Evolutionary conservation across 2,329 filamentous ascomycete species (phyloP).

Genomic region (Ceratocystis albifundus): DNA sequence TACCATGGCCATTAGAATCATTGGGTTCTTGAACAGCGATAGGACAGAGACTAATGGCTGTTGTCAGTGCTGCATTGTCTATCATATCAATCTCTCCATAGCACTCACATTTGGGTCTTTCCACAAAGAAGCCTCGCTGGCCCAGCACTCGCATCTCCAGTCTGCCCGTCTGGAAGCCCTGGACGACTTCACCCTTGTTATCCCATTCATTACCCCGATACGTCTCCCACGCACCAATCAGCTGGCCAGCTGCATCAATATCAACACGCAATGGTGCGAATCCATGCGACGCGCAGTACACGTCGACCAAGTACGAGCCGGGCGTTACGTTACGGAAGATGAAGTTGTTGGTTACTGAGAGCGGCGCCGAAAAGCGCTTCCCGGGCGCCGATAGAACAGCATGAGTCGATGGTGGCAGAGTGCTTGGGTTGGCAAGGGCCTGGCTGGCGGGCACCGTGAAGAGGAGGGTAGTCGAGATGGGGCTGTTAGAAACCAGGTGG

Average conservation of each 20-base stretch:
- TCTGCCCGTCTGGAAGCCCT: constrained; percentile 31
- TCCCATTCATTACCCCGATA: constrained; percentile 82
- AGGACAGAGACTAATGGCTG: constrained; percentile 58
- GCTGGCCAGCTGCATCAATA: constrained; percentile 66
- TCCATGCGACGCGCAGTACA: constrained; percentile 60
- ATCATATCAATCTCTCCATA: background rate
- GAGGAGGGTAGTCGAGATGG: constrained; percentile 35
- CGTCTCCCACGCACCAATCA: constrained; percentile 64
- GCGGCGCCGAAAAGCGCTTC: constrained; percentile 41
- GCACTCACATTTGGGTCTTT: constrained; percentile 61
- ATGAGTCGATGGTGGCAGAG: constrained; percentile 54
- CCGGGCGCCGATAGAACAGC: constrained; percentile 44
- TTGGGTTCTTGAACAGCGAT: constrained; percentile 79
- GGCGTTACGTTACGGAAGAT: constrained; percentile 59
- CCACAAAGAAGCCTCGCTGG: constrained; percentile 63
- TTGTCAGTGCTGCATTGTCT: background rate
- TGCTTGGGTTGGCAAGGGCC: constrained; percentile 38
- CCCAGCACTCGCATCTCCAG: constrained; percentile 53
- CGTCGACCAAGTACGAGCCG: constrained; percentile 70
- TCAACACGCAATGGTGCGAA: constrained; percentile 78
- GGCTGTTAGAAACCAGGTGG: constrained; percentile 33
- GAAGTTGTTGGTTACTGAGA: constrained; percentile 60
- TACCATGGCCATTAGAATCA: constrained; percentile 85
- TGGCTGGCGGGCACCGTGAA: constrained; percentile 38
- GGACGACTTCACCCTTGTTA: constrained; percentile 60